These are phyloP conservation scores for Epichloe scottii DNA, from an alignment of 2,329 filamentous ascomycete species.

Conservation along the genomic window DNA sequence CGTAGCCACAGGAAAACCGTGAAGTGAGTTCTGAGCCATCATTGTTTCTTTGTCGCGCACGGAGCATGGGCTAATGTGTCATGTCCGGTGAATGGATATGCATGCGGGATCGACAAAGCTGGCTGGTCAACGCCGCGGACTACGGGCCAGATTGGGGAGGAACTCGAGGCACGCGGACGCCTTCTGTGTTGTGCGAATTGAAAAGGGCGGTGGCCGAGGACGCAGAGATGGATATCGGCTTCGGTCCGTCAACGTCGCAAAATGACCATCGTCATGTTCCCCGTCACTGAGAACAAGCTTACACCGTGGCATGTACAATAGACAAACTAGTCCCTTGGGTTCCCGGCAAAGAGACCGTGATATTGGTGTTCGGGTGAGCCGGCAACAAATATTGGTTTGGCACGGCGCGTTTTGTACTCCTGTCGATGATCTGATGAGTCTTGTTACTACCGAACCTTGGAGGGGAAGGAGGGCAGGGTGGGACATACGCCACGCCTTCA, in stretches of 20 bases:
- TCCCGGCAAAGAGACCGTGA: too few species aligned
- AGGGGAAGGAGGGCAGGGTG: background rate
- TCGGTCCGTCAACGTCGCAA: background rate
- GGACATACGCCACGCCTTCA: background rate
- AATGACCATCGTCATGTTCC: too few species aligned
- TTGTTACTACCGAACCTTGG: background rate
- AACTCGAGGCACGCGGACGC: background rate
- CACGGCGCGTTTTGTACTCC: background rate
- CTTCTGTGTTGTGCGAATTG: background rate
- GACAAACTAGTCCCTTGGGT: too few species aligned
- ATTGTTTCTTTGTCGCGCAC: background rate
- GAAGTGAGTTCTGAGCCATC: background rate
- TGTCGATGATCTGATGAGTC: background rate
- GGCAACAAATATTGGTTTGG: background rate
- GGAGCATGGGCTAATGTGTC: background rate
- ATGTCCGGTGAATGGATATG: background rate
- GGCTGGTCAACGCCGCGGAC: background rate
- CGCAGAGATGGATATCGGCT: too few species aligned
- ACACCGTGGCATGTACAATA: too few species aligned
- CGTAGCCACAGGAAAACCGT: background rate
- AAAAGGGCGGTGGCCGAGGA: background rate
- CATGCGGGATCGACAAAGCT: background rate
- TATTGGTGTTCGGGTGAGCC: background rate
- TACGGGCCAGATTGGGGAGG: background rate
- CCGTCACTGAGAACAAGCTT: too few species aligned